Percentiles rank a stretch among this genome's conserved stretches.
Conservation (phyloP, 768 basidiomycete genomes). For the Mycena alexandri region DNA sequence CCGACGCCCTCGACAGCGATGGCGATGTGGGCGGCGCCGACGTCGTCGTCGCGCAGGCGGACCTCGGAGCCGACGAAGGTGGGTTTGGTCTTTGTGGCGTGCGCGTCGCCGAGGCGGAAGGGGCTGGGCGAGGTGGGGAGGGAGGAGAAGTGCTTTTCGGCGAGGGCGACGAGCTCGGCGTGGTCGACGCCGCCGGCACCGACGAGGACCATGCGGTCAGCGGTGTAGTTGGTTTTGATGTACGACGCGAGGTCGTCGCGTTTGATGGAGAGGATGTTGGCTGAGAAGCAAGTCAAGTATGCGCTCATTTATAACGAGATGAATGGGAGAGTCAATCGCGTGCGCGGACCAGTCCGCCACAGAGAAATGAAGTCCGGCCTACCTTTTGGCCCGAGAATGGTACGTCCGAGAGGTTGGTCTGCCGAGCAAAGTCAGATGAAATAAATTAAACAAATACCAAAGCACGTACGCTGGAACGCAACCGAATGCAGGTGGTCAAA, state of each 20-base stretch:
- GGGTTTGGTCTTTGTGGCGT: conserved; percentile 74
- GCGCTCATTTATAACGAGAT: too few relatives aligned
- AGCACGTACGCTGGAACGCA: conserved; percentile 89
- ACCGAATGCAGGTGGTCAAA: conserved; percentile 98
- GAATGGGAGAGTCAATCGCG: too few relatives aligned
- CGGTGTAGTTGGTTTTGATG: conserved; percentile 98
- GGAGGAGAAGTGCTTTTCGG: conserved; percentile 91
- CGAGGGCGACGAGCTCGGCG: conserved; percentile 91
- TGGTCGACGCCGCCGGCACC: conserved; percentile 97
- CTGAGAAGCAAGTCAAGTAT: too few relatives aligned
- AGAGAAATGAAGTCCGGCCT: too few relatives aligned
- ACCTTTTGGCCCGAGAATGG: conserved; percentile 93
- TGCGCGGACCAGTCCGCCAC: too few relatives aligned
- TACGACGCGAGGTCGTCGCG: conserved; percentile 89
- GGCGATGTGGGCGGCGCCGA: conserved; percentile 91
- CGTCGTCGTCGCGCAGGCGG: conserved; percentile 92
- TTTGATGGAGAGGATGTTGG: conserved; percentile 95
- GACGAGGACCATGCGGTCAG: conserved; percentile 99
- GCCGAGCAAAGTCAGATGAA: conserved; percentile 26
- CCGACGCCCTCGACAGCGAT: conserved; percentile 98
- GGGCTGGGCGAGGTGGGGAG: conserved; percentile 91
- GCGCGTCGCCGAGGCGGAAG: conserved; percentile 84
- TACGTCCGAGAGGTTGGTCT: conserved; percentile 96
- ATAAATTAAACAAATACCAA: conserved; percentile 15
- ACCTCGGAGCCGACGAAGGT: conserved; percentile 95